phyloP scores from a whole-genome alignment of 1,139 yeast species.

The Meyerozyma athensensis region DNA sequence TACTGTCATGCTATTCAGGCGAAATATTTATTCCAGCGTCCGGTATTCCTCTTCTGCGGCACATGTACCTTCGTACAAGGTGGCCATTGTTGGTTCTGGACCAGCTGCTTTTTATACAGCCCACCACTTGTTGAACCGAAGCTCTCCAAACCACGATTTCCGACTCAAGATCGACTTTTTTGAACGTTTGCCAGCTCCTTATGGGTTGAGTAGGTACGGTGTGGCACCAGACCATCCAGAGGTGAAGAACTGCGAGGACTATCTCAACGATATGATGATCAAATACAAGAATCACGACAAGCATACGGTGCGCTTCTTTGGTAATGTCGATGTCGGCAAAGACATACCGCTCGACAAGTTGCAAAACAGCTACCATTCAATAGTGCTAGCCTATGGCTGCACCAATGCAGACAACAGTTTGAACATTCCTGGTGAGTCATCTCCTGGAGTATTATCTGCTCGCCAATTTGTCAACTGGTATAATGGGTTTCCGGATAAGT shows the following conservation, averaged over 20 bases:
- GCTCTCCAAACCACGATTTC: conserved; percentile 25
- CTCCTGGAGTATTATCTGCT: conserved; percentile 72
- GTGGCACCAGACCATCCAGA: conserved; percentile 99
- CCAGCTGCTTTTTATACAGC: conserved; percentile 96
- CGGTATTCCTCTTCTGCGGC: not conserved
- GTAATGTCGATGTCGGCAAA: conserved; percentile 64
- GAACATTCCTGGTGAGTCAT: conserved; percentile 55
- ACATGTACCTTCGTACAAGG: conserved; percentile 8
- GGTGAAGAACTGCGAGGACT: conserved; percentile 84
- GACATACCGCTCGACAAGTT: conserved; percentile 51
- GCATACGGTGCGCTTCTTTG: conserved; percentile 58
- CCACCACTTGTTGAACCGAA: conserved; percentile 58
- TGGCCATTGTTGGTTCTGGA: conserved; percentile 90
- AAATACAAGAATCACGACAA: conserved; percentile 13
- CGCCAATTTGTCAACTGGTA: conserved; percentile 94
- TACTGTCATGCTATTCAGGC: not conserved
- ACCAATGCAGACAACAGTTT: conserved; percentile 52
- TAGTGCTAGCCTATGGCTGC: conserved; percentile 84
- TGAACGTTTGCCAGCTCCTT: conserved; percentile 86
- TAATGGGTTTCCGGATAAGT: conserved; percentile 74
- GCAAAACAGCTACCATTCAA: conserved; percentile 56
- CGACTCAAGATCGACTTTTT: conserved; percentile 57
- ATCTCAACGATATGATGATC: conserved; percentile 60
- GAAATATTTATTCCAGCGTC: not conserved
- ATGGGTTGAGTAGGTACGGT: conserved; percentile 86